Evolutionary conservation across 306 rosid species (phyloP), one percentile per base, ranked within the genome.

Genomic region (Canavalia gladiata): DNA sequence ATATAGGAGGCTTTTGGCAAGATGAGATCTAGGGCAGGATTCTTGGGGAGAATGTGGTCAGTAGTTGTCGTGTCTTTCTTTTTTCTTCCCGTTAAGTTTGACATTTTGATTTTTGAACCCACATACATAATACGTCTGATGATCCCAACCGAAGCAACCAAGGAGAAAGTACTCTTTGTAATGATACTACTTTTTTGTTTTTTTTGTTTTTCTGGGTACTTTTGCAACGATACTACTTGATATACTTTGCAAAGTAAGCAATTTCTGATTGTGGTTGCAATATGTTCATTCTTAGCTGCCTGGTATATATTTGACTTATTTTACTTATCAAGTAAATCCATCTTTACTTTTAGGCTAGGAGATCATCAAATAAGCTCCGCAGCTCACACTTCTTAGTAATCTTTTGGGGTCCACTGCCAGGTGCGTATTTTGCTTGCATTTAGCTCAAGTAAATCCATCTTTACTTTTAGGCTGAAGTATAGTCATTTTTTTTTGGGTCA

Each of bases 31-130:
- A 75, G 70, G 84, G 45, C 76, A 76, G 67, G 71, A 42, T 80
- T 76, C 58, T 58, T 52, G 63, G 67, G 81, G 72, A 81, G 50
- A 52, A 58, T 58, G 66, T 82, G 81, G 54, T 63, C 34, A 52
- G 62, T 66, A 45, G 68, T 72, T 70, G 33, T 76, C 72, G 43
- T 72, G 47, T 60, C 52, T 71, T 35, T 84, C 45, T 11, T 69
- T 74, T 81, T 64, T 30, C 49, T 42, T 28, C 33, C 69, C 42
- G n/a, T 31, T 30, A 35, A 67, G 76, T 86, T 29, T 77, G 45
- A 25, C 82, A 75, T 71, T 81, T 70, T 76, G 74, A 71, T 79
- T 71, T 81, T 78, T 79, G 84, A 79, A 82, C 47, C 73, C 28
- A 70, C 72, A 72, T 80, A 58, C 79, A 46, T 55, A 28, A 55